These are phyloP conservation scores for Parascedosporium putredinis DNA, from an alignment of 2,329 filamentous ascomycete genomes.

Conservation along the genomic window DNA sequence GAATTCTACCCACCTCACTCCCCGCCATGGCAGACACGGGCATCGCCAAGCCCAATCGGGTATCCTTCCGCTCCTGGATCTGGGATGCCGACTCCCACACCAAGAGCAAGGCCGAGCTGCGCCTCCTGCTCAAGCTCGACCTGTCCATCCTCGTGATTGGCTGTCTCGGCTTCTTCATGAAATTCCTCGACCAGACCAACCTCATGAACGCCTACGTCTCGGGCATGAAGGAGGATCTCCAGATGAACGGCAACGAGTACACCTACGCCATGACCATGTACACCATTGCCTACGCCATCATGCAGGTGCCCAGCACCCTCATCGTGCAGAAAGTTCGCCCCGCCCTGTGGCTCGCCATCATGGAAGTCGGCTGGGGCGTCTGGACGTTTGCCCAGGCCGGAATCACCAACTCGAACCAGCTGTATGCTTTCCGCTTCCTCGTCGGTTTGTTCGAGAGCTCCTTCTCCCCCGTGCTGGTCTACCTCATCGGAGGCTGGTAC, in stretches of 20 bases:
- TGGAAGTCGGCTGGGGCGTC: conserved; percentile 25
- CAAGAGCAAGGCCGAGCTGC: conserved; percentile 26
- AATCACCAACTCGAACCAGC: conserved; percentile 24
- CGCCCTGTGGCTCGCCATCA: conserved; percentile 29
- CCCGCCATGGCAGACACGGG: neutral
- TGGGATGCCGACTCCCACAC: conserved; percentile 2
- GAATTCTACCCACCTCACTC: neutral
- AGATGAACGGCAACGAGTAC: conserved; percentile 10
- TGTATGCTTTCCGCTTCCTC: conserved; percentile 40
- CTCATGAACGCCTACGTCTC: conserved; percentile 25
- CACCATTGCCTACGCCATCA: conserved; percentile 35
- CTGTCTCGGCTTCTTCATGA: conserved; percentile 46
- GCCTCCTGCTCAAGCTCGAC: conserved; percentile 38
- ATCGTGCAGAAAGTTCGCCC: conserved; percentile 32
- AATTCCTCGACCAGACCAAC: conserved; percentile 30
- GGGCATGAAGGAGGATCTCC: conserved; percentile 18
- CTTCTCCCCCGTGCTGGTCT: conserved; percentile 43
- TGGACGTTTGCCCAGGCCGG: conserved; percentile 31
- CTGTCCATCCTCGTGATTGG: conserved; percentile 48
- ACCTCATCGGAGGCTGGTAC: conserved; percentile 49
- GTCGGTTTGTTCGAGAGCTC: conserved; percentile 45
- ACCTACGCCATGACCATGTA: conserved; percentile 36
- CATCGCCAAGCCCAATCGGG: conserved; percentile 2
- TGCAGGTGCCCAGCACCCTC: conserved; percentile 31
- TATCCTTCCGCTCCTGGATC: conserved; percentile 6